Percentiles rank a stretch among this genome's conserved stretches.
These are phyloP conservation scores for Hypomontagnella submonticulosa DNA, from an alignment of 495 filamentous ascomycete species.

Conservation along the genomic window DNA sequence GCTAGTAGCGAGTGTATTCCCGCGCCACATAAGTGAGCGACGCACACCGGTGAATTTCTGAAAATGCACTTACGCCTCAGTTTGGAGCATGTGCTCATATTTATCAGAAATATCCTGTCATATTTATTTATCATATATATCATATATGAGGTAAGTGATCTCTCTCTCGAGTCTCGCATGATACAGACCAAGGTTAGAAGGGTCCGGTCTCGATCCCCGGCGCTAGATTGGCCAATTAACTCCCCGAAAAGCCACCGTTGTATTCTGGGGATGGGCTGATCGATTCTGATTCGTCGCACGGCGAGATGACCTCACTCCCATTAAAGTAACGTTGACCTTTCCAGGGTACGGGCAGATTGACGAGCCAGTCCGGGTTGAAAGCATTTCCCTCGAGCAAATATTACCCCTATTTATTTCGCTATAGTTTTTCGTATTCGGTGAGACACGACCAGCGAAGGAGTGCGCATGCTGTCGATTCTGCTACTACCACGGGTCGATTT, in stretches of 20 bases:
- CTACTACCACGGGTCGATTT: too few species aligned
- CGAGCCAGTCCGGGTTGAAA: constrained; percentile 9
- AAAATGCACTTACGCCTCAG: neutral
- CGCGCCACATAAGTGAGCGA: too few species aligned
- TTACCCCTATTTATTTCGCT: constrained; percentile 9
- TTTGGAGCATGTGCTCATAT: neutral
- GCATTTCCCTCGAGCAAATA: constrained; percentile 4
- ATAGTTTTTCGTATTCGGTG: constrained; percentile 13
- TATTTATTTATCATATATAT: neutral
- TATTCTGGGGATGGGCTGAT: constrained; percentile 27
- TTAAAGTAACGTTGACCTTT: constrained; percentile 30
- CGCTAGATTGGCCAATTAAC: constrained; percentile 38
- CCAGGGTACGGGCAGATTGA: constrained; percentile 19
- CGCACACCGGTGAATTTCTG: too few species aligned
- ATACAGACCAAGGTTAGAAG: neutral
- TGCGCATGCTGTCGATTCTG: too few species aligned
- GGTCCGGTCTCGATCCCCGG: constrained; percentile 18
- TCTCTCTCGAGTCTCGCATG: neutral
- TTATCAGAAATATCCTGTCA: constrained; percentile 1
- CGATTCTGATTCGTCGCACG: constrained; percentile 22
- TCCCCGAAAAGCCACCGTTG: constrained; percentile 2
- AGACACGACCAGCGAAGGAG: neutral
- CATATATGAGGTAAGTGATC: neutral
- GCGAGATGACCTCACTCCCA: constrained; percentile 28
- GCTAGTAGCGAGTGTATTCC: too few species aligned